These are phyloP conservation scores for Phytophthora foliorum DNA, from an alignment of 352 stramenopile species.

Conservation along the genomic window DNA sequence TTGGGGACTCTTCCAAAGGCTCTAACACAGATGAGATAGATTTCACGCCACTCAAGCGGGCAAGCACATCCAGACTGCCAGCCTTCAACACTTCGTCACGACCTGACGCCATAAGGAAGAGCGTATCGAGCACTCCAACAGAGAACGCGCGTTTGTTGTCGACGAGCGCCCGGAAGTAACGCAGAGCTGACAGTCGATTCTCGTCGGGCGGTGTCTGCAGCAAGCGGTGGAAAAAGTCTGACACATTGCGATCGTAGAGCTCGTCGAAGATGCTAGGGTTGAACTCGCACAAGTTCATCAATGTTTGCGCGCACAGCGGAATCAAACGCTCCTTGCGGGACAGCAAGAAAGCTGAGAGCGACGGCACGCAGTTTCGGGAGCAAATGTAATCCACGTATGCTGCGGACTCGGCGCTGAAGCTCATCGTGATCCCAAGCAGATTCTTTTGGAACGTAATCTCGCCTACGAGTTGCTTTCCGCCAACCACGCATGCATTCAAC, in stretches of 20 bases:
- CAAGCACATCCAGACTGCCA: slow-evolving; percentile 67
- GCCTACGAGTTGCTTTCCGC: slow-evolving; percentile 73
- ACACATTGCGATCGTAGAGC: slow-evolving; percentile 69
- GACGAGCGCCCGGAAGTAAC: slow-evolving; percentile 73
- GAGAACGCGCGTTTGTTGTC: slow-evolving; percentile 66
- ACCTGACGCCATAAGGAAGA: slow-evolving; percentile 77
- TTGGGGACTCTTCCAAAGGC: slow-evolving; percentile 49
- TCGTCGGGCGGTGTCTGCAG: slow-evolving; percentile 82
- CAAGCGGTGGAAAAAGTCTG: slow-evolving; percentile 81
- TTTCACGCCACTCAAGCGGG: slow-evolving; percentile 59
- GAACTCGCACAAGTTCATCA: slow-evolving; percentile 86
- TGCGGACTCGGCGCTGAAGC: slow-evolving; percentile 68
- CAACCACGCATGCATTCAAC: slow-evolving; percentile 73
- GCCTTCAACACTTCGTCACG: slow-evolving; percentile 58
- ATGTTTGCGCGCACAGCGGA: slow-evolving; percentile 67
- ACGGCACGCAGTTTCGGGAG: slow-evolving; percentile 56
- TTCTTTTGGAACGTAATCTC: slow-evolving; percentile 87
- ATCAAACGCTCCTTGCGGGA: slow-evolving; percentile 76
- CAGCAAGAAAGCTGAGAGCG: slow-evolving; percentile 72
- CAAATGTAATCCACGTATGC: slow-evolving; percentile 74
- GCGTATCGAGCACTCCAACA: slow-evolving; percentile 69
- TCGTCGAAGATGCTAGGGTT: slow-evolving; percentile 75
- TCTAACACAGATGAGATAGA: slow-evolving; percentile 59
- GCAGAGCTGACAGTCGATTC: slow-evolving; percentile 74
- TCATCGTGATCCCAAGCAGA: slow-evolving; percentile 80